These are phyloP conservation scores for Kalmanozyma brasiliensis DNA, from an alignment of 1,284 basidiomycete genomes.

Conservation along the genomic window DNA sequence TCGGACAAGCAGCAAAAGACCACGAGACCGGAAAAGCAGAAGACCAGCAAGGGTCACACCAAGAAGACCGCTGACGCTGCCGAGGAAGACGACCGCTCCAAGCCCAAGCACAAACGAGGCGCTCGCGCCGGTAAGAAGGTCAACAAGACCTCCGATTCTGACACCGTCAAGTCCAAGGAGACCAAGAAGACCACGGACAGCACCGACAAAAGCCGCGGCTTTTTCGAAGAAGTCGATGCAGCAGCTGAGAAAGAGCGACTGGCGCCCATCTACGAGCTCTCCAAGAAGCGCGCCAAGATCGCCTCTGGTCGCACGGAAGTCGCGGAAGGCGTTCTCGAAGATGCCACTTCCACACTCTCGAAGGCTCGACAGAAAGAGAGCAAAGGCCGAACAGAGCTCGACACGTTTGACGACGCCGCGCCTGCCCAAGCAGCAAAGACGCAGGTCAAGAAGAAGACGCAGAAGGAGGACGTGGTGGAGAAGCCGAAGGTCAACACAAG, in stretches of 20 bases:
- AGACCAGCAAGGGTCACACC: neutral
- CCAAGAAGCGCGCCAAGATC: slow-evolving; percentile 39
- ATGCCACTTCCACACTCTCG: slow-evolving; percentile 13
- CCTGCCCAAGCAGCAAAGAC: neutral
- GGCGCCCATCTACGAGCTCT: slow-evolving; percentile 38
- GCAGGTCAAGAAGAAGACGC: neutral
- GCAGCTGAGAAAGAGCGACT: slow-evolving; percentile 31
- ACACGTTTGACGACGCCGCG: slow-evolving; percentile 22
- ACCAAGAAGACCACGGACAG: slow-evolving; percentile 8
- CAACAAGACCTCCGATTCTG: slow-evolving; percentile 10
- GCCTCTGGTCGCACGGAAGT: slow-evolving; percentile 37
- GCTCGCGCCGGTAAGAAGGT: slow-evolving; percentile 36
- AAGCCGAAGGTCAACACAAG: slow-evolving; percentile 23
- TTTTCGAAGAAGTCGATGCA: slow-evolving; percentile 44
- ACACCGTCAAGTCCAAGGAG: neutral
- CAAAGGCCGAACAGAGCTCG: slow-evolving; percentile 19
- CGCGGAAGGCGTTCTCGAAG: slow-evolving; percentile 42
- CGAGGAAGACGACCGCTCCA: slow-evolving; percentile 17
- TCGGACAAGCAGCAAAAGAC: slow-evolving; percentile 5
- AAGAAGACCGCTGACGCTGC: neutral
- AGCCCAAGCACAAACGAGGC: slow-evolving; percentile 36
- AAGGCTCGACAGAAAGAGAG: slow-evolving; percentile 29
- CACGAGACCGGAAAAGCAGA: no score
- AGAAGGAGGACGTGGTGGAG: slow-evolving; percentile 10
- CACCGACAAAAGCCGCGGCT: slow-evolving; percentile 6